A percentile compares a stretch with the other conserved stretches of the same genome.
Conservation (phyloP, 139 green algal genomes). For the Bryopsis sp. region DNA sequence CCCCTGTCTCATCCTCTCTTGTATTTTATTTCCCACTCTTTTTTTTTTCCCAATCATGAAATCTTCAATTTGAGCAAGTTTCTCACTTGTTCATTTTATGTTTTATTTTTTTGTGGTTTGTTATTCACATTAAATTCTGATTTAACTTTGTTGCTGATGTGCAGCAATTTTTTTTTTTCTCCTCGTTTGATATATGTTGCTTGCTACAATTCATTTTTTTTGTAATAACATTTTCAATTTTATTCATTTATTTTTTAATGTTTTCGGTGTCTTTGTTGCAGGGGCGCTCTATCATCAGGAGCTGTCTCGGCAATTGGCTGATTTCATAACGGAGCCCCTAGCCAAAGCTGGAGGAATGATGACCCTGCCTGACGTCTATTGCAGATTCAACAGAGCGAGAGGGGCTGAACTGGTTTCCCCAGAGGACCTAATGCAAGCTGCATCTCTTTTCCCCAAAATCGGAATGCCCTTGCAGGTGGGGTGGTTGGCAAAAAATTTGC, state of each 20-base stretch:
- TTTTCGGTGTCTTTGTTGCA: constrained; percentile 12
- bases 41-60: no score
- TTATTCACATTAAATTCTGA: neutral
- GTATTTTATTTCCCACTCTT: no score
- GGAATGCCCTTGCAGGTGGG: constrained; percentile 40
- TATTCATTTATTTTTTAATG: neutral
- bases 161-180: no score
- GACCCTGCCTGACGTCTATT: constrained; percentile 87
- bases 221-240: neutral
- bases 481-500: no score
- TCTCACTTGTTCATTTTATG: neutral
- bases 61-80: no score
- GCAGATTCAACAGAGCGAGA: constrained; percentile 86
- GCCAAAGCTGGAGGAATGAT: constrained; percentile 66
- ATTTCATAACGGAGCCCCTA: constrained; percentile 65
- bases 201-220: neutral
- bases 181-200: neutral
- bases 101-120: neutral
- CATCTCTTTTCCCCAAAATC: constrained; percentile 37
- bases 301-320: constrained; percentile 74
- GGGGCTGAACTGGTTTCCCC: constrained; percentile 87
- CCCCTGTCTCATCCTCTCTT: no score
- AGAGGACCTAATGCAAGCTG: constrained; percentile 76
- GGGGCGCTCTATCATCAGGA: constrained; percentile 74
- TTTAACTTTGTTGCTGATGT: neutral